Conservation (phyloP, 2,329 filamentous ascomycete species). For the Knufia petricola region DNA sequence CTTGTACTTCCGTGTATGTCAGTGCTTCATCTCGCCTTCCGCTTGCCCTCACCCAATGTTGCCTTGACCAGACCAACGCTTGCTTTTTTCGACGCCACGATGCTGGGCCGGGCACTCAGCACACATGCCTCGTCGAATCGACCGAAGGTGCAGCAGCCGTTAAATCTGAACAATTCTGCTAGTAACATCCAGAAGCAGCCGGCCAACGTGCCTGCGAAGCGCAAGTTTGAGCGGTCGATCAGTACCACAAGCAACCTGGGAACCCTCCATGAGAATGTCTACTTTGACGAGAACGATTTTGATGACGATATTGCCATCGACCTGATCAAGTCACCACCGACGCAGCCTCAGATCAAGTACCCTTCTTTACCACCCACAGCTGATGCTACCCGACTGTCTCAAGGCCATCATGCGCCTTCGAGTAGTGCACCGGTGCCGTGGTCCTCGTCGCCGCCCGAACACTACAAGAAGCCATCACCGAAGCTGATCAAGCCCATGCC, state of each 20-base stretch:
- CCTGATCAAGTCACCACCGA: constrained; percentile 50
- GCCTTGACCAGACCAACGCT: constrained; percentile 16
- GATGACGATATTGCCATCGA: constrained; percentile 74
- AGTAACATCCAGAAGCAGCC: constrained; percentile 11
- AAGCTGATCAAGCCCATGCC: neutral
- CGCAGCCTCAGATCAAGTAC: constrained; percentile 29
- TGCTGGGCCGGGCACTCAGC: constrained; percentile 15
- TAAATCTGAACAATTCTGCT: constrained; percentile 13
- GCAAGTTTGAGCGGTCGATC: constrained; percentile 22
- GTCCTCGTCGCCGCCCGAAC: constrained; percentile 51
- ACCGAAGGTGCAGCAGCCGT: constrained; percentile 14
- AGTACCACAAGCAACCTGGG: constrained; percentile 26
- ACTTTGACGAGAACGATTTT: constrained; percentile 73
- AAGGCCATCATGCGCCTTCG: constrained; percentile 15
- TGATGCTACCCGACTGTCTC: neutral
- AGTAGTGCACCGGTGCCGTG: constrained; percentile 58
- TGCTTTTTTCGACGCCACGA: constrained; percentile 16
- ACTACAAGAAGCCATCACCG: constrained; percentile 21
- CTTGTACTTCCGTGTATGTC: constrained; percentile 8
- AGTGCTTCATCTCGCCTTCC: neutral
- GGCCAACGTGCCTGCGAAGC: constrained; percentile 11
- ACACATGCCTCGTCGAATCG: constrained; percentile 15
- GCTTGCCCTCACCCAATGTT: constrained; percentile 14
- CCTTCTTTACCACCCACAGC: constrained; percentile 21
- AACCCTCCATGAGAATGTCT: constrained; percentile 42